These are phyloP conservation scores for Apophysomyces elegans DNA, from an alignment of 371 early-diverging fungal species.

Conservation along the genomic window DNA sequence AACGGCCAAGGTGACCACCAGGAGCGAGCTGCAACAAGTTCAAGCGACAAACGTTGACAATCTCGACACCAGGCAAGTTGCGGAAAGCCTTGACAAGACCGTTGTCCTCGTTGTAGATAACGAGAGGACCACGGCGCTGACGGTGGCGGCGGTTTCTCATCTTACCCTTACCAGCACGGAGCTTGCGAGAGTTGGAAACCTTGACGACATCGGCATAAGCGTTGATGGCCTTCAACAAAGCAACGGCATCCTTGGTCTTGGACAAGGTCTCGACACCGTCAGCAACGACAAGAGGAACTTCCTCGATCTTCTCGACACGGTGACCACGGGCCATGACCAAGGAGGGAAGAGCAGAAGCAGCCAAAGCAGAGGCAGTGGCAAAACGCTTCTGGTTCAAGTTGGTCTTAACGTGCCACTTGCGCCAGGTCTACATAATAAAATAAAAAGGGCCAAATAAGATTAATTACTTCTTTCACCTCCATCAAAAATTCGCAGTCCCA, in stretches of 20 bases:
- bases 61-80: conserved; percentile 99
- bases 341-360: conserved; percentile 96
- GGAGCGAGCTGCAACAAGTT: conserved; percentile 99
- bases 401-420: conserved; percentile 99
- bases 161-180: conserved; percentile 99
- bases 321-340: conserved; percentile 99
- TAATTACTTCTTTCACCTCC: background rate
- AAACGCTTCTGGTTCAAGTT: conserved; percentile 98
- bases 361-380: conserved; percentile 98
- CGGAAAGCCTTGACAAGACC: conserved; percentile 98
- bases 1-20: conserved; percentile 99
- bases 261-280: conserved; percentile 82
- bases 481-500: background rate
- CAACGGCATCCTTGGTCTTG: conserved; percentile 98
- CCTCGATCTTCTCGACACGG: conserved; percentile 92
- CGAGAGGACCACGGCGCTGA: conserved; percentile 98
- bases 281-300: conserved; percentile 97
- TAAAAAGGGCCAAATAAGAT: background rate
- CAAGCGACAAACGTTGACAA: conserved; percentile 90
- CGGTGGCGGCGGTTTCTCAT: conserved; percentile 99
- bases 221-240: conserved; percentile 90
- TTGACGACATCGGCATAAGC: conserved; percentile 97
- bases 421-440: conserved; percentile 71
- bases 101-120: conserved; percentile 96
- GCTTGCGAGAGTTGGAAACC: conserved; percentile 96